A percentile compares a stretch with the other conserved stretches of the same genome.
Conservation (phyloP, 1,284 basidiomycete genomes). For the Entoloma clypeatum region DNA sequence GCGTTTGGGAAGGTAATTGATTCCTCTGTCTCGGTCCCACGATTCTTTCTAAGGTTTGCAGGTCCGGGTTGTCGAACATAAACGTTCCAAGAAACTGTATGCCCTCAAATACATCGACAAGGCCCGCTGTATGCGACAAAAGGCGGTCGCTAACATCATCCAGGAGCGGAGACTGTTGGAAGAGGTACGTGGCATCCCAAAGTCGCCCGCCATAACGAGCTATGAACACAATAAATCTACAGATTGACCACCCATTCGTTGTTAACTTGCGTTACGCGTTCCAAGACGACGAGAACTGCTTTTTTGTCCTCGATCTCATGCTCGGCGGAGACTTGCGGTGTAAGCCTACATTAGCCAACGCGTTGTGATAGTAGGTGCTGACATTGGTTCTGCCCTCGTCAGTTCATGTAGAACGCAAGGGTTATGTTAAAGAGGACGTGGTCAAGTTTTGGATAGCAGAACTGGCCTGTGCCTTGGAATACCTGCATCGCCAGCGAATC, state of each 20-base stretch:
- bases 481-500: constrained; percentile 88
- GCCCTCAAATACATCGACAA: constrained; percentile 99
- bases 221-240: constrained; percentile 14
- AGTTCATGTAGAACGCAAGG: constrained; percentile 89
- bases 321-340: constrained; percentile 92
- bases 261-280: constrained; percentile 96
- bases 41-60: constrained; percentile 23
- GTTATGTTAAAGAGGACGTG: constrained; percentile 72
- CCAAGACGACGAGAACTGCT: constrained; percentile 97
- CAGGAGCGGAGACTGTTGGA: constrained; percentile 89
- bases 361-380: no score
- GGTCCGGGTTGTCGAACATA: constrained; percentile 94
- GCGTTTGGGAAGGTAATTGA: constrained; percentile 90
- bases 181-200: constrained; percentile 59
- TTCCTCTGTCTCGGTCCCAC: constrained; percentile 4
- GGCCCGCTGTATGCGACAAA: constrained; percentile 86
- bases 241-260: constrained; percentile 94
- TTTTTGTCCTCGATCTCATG: constrained; percentile 97
- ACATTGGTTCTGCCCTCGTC: constrained; percentile 13
- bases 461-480: constrained; percentile 80
- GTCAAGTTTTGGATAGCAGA: constrained; percentile 93
- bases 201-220: constrained; percentile 20
- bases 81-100: constrained; percentile 87
- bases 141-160: constrained; percentile 90
- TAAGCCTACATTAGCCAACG: constrained; percentile 45